A percentile compares a stretch with the other conserved stretches of the same genome.
Evolutionary conservation across 2,329 filamentous ascomycete species (phyloP).

Genomic region (Neofusicoccum sp.): DNA sequence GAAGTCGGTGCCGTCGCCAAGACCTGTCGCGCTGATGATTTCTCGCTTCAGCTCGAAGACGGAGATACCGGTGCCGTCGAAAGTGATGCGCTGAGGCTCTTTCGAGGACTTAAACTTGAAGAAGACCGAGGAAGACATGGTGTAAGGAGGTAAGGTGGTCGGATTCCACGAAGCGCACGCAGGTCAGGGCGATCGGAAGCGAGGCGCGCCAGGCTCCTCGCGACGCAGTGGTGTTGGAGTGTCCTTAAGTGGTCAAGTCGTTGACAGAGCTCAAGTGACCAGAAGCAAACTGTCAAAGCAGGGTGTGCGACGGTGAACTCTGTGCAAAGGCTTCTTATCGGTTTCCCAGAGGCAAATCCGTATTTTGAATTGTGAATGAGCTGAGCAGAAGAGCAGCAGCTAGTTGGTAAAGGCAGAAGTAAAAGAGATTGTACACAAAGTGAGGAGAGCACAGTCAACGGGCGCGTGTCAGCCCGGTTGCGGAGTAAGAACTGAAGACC

Average conservation of each 20-base stretch:
- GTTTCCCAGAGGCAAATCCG: slow-evolving; percentile 18
- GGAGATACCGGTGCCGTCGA: slow-evolving; percentile 95
- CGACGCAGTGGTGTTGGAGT: slow-evolving; percentile 13
- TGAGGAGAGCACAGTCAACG: slow-evolving; percentile 15
- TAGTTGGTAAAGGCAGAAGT: slow-evolving; percentile 15
- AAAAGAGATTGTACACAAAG: slow-evolving; percentile 19
- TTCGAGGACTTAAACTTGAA: slow-evolving; percentile 99
- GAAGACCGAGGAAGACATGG: slow-evolving; percentile 94
- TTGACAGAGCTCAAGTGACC: neutral
- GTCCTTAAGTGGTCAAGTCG: slow-evolving; percentile 6
- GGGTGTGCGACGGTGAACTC: slow-evolving; percentile 18
- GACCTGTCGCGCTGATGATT: slow-evolving; percentile 89
- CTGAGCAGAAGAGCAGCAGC: slow-evolving; percentile 17
- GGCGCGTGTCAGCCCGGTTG: slow-evolving; percentile 14
- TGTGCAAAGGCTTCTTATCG: slow-evolving; percentile 20
- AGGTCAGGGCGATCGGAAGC: neutral
- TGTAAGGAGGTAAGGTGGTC: neutral
- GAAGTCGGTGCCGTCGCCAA: slow-evolving; percentile 95
- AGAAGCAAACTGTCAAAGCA: slow-evolving; percentile 13
- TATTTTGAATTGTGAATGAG: slow-evolving; percentile 20
- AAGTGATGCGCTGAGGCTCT: slow-evolving; percentile 89
- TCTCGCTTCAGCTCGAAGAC: slow-evolving; percentile 99
- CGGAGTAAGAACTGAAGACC: slow-evolving; percentile 20
- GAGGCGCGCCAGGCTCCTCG: neutral
- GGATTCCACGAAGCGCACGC: neutral